Conservation (phyloP, 345 rosid species). For the Turritis glabra region DNA sequence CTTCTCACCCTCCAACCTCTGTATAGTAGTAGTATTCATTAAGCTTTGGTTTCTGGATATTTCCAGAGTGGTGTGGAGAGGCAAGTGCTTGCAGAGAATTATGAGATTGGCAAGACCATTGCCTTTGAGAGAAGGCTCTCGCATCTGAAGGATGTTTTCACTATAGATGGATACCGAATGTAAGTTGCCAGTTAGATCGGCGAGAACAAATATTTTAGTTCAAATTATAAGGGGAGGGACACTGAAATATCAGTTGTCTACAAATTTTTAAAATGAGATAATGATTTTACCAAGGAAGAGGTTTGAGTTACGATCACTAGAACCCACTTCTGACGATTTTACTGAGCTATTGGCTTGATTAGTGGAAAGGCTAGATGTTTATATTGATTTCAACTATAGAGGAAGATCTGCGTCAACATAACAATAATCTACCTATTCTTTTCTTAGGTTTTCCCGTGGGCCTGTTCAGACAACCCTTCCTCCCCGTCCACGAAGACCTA, state of each 20-base stretch:
- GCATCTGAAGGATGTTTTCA: constrained; percentile 77
- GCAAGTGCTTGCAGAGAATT: constrained; percentile 85
- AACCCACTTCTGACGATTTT: background rate
- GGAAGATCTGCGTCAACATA: background rate
- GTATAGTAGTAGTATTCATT: constrained; percentile 13
- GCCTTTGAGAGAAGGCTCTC: constrained; percentile 74
- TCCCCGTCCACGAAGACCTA: constrained; percentile 50
- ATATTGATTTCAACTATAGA: background rate
- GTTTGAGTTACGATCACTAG: background rate
- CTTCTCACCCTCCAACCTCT: background rate
- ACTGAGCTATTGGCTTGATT: background rate
- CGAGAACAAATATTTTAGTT: constrained; percentile 10
- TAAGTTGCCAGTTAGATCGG: constrained; percentile 38
- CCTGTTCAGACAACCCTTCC: constrained; percentile 88
- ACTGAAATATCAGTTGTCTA: background rate
- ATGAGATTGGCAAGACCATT: constrained; percentile 65
- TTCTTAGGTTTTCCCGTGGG: constrained; percentile 74
- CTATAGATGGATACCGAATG: constrained; percentile 84
- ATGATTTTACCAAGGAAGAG: background rate
- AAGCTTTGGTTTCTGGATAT: constrained; percentile 14
- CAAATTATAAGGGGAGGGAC: background rate
- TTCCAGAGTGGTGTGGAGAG: constrained; percentile 74
- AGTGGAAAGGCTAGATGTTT: background rate
- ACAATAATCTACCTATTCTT: constrained; percentile 5
- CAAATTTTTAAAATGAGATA: background rate